Evolutionary conservation across 768 basidiomycete genomes (phyloP).

Genomic region (Mycena venus): DNA sequence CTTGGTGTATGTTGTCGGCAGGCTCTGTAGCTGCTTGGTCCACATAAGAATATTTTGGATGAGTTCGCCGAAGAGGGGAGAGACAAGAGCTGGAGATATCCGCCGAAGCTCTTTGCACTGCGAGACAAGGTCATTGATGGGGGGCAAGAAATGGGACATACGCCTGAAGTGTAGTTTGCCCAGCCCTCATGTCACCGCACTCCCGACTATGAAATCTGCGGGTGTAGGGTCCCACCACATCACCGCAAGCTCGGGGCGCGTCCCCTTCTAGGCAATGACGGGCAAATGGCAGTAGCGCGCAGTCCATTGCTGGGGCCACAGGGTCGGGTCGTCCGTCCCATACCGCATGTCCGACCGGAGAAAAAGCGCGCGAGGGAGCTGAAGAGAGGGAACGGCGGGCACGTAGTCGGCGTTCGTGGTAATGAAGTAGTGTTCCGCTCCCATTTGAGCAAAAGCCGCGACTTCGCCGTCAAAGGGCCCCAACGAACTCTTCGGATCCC

Average conservation of each 20-base stretch:
- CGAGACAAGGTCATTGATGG: not conserved
- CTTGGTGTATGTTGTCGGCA: not conserved
- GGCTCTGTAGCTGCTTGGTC: not conserved
- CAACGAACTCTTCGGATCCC: no score
- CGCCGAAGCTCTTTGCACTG: not conserved
- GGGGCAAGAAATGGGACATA: not conserved
- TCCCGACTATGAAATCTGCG: not conserved
- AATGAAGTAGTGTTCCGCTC: no score
- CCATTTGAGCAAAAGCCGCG: no score
- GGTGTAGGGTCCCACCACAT: not conserved
- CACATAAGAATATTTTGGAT: not conserved
- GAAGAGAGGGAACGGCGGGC: not conserved
- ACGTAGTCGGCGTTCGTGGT: no score
- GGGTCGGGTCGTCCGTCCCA: not conserved
- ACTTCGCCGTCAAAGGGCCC: no score
- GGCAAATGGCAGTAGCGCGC: not conserved
- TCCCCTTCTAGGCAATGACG: not conserved
- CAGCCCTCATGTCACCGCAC: not conserved
- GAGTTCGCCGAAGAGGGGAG: not conserved
- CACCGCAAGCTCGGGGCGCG: not conserved
- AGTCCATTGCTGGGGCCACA: no score
- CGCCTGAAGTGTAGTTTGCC: not conserved
- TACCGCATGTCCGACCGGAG: not conserved
- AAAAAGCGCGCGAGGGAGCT: not conserved
- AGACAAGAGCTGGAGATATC: not conserved